phyloP scores from a whole-genome alignment of 768 basidiomycete species.

The Calvatia gigantea region DNA sequence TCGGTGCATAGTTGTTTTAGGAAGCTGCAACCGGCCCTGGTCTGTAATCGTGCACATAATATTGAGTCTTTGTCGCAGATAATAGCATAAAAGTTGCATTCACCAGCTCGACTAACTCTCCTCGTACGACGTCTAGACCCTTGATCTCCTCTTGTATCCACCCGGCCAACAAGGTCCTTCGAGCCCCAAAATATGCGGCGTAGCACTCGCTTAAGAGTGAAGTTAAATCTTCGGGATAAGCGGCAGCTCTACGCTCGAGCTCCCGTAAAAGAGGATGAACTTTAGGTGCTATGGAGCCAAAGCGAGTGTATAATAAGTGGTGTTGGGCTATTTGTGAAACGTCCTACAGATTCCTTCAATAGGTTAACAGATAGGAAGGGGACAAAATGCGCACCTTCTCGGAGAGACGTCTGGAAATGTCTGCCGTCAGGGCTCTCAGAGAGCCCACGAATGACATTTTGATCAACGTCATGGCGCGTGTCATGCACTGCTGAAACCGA shows the following conservation, averaged over 20 bases:
- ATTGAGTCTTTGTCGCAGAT: background rate
- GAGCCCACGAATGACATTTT: slow-evolving; percentile 95
- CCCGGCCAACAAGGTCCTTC: slow-evolving; percentile 69
- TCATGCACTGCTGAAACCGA: slow-evolving; percentile 97
- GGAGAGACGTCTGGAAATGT: slow-evolving; percentile 68
- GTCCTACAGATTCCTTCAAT: slow-evolving; percentile 41
- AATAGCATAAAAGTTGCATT: slow-evolving; percentile 14
- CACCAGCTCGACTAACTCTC: slow-evolving; percentile 88
- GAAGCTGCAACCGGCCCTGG: slow-evolving; percentile 88
- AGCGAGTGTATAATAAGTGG: slow-evolving; percentile 90
- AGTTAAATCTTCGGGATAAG: slow-evolving; percentile 82
- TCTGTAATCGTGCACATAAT: slow-evolving; percentile 41
- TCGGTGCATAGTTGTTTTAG: slow-evolving; percentile 88
- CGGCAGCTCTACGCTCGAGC: slow-evolving; percentile 71
- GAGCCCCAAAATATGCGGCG: slow-evolving; percentile 70
- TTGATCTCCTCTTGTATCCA: slow-evolving; percentile 80
- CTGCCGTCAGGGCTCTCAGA: slow-evolving; percentile 71
- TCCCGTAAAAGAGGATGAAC: slow-evolving; percentile 80
- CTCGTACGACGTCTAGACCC: slow-evolving; percentile 71
- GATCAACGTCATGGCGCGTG: slow-evolving; percentile 94
- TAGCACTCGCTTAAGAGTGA: slow-evolving; percentile 86
- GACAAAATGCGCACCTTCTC: slow-evolving; percentile 55
- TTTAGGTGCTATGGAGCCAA: slow-evolving; percentile 65
- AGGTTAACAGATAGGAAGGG: background rate
- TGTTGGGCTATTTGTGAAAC: slow-evolving; percentile 76